Conservation (phyloP, 768 basidiomycete genomes). For the Mrakia hoshinonis region DNA sequence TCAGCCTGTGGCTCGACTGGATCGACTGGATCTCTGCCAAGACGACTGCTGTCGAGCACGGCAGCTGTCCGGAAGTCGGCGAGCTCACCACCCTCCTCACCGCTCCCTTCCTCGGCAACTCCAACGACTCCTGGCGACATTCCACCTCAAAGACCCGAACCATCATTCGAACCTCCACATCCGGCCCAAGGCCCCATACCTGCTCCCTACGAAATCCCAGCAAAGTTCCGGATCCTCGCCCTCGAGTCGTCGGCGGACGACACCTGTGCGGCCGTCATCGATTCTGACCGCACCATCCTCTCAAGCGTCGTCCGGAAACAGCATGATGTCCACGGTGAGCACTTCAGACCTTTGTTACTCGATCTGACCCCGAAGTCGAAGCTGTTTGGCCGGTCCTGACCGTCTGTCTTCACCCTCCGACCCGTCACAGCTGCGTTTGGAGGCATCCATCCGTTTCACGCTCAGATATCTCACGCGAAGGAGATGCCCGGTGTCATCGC, state of each 20-base stretch:
- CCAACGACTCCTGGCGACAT: no score
- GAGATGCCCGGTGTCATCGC: conserved; percentile 71
- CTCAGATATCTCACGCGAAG: conserved; percentile 66
- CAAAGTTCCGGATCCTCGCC: conserved; percentile 37
- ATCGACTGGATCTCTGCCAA: no score
- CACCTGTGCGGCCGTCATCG: conserved; percentile 79
- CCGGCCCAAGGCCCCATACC: not conserved
- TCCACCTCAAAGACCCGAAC: no score
- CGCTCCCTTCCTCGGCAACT: no score
- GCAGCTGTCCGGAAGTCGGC: no score
- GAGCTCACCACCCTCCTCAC: no score
- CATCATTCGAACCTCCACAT: no score
- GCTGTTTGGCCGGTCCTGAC: no score
- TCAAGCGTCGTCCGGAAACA: conserved; percentile 85
- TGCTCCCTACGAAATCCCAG: not conserved
- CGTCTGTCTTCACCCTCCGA: no score
- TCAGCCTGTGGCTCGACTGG: no score
- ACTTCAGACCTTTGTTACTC: not conserved
- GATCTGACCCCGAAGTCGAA: no score
- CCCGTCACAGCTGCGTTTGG: conserved; percentile 51
- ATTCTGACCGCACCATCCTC: conserved; percentile 50
- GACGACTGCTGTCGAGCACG: no score
- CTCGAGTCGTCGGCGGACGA: conserved; percentile 90
- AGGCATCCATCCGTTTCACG: conserved; percentile 70
- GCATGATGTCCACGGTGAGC: conserved; percentile 43